A percentile compares a stretch with the other conserved stretches of the same genome.
Conservation (phyloP, 1,284 basidiomycete species). For the Austroboletus niveus region DNA sequence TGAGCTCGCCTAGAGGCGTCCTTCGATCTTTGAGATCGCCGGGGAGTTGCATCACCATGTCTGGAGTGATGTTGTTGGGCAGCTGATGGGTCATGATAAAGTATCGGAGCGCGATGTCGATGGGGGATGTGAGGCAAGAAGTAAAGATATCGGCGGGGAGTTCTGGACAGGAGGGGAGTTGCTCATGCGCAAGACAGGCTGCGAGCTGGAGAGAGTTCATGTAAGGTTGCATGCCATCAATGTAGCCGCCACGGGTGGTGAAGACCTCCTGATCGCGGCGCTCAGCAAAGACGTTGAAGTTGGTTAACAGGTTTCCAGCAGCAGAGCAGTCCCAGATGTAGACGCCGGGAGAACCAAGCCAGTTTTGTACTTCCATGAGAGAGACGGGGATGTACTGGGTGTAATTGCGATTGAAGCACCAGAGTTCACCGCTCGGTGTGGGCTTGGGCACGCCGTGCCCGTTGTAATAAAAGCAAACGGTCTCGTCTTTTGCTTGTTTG, state of each 20-base stretch:
- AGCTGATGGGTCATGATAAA: constrained; percentile 91
- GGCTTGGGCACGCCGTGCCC: constrained; percentile 98
- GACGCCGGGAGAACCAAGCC: constrained; percentile 92
- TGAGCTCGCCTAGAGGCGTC: constrained; percentile 94
- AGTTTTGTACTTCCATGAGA: constrained; percentile 87
- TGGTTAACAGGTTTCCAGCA: constrained; percentile 89
- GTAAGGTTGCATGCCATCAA: constrained; percentile 69
- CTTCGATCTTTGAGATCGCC: constrained; percentile 95
- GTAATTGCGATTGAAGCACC: constrained; percentile 98
- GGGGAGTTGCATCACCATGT: constrained; percentile 95
- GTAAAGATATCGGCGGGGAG: constrained; percentile 98
- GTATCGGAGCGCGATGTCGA: constrained; percentile 95
- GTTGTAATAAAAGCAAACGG: constrained; percentile 97
- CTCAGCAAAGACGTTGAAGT: constrained; percentile 88
- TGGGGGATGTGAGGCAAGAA: constrained; percentile 95
- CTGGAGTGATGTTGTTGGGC: constrained; percentile 74
- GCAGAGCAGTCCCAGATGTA: constrained; percentile 99
- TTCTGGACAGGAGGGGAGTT: constrained; percentile 93
- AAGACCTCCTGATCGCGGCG: constrained; percentile 80
- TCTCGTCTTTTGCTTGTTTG: constrained; percentile 90
- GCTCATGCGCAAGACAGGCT: constrained; percentile 90
- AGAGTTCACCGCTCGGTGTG: constrained; percentile 94
- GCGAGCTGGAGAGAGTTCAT: constrained; percentile 94
- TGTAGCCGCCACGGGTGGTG: constrained; percentile 55
- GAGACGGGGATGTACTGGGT: constrained; percentile 99